Base-by-base conservation (phyloP, 2,329 filamentous ascomycete species). In the Diaporthe ilicicola region DNA sequence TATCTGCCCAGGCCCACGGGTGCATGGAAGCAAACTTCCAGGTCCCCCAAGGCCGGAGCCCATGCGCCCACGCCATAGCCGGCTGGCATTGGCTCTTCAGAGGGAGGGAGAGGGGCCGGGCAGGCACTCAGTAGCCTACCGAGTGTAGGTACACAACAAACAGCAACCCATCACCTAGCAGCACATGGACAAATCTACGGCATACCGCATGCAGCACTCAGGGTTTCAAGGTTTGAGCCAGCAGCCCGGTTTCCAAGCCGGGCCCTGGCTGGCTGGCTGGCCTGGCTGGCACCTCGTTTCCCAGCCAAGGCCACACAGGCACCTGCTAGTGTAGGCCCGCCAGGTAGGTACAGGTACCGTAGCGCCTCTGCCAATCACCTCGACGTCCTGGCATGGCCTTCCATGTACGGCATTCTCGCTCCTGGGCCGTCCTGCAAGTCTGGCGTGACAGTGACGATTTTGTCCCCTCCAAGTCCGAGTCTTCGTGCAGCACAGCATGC, bases 371-470 rank as follows among this genome's bases (percentile, higher is more conserved):
- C 54, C 54, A 56, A 56, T 56, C 34, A 56, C n/a, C 34, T 32
- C 24, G 46, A 22, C 34, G 12, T 19, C 32, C 15, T 68, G 27
- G 37, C 22, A 34, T 37, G n/a, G 19, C 13, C 37, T 24, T 27
- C 53, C 37, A 46, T 54, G 59, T 48, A 46, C 9, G 59, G n/a
- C 19, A 13, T 65, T 46, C 44, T 44, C 42, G 59, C 42, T 39
- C 34, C 17, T 42, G n/a, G 27, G 34, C 37, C 56, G 13, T 54
- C 32, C 61, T 72, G 67, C 67, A 66, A 53, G 15, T 56, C 61
- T 72, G 70, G 70, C 61, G 70, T 72, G 70, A 72, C 64, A 59
- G 59, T 72, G 70, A 72, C 70, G 70, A 70, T 24, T 22, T 39
- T 42, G 24, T 34, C 51, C 46, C 59, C 22, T 51, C 42, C 53